Percentiles rank a stretch among this genome's conserved stretches.
Conservation (phyloP, 2,329 filamentous ascomycete species). For the Bipolaris gigantea region DNA sequence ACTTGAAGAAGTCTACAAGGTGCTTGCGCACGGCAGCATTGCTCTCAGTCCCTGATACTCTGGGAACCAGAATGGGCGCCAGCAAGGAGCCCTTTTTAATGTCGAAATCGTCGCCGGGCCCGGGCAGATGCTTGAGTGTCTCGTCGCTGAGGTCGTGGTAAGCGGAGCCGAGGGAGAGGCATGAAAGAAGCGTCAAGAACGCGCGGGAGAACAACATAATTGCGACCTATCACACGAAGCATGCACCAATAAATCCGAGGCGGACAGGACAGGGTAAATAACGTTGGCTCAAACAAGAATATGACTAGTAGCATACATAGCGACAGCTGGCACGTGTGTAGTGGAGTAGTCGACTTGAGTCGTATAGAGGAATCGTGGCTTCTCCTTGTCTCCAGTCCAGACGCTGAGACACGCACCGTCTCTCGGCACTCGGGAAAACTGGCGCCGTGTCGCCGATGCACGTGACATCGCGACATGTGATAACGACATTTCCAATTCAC, state of each 20-base stretch:
- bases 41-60: constrained; percentile 83
- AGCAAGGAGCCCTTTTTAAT: constrained; percentile 76
- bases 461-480: constrained; percentile 18
- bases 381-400: neutral
- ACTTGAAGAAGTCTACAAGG: constrained; percentile 80
- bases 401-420: neutral
- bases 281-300: neutral
- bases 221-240: constrained; percentile 17
- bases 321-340: no score
- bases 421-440: neutral
- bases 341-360: neutral
- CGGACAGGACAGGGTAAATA: neutral
- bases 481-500: neutral
- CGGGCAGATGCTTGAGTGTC: constrained; percentile 70
- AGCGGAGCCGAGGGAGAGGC: constrained; percentile 43
- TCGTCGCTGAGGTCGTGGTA: constrained; percentile 72
- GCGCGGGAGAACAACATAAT: constrained; percentile 24
- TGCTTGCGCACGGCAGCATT: constrained; percentile 76
- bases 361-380: constrained; percentile 4
- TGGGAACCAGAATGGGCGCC: constrained; percentile 81
- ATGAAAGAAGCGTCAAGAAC: constrained; percentile 28
- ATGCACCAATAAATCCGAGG: neutral
- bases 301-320: no score
- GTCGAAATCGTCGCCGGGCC: constrained; percentile 74
- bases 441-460: constrained; percentile 6